A percentile compares a stretch with the other conserved stretches of the same genome.
phyloP scores from a whole-genome alignment of 176 grass and related monocot genomes.

The Alopecurus myosuroides region DNA sequence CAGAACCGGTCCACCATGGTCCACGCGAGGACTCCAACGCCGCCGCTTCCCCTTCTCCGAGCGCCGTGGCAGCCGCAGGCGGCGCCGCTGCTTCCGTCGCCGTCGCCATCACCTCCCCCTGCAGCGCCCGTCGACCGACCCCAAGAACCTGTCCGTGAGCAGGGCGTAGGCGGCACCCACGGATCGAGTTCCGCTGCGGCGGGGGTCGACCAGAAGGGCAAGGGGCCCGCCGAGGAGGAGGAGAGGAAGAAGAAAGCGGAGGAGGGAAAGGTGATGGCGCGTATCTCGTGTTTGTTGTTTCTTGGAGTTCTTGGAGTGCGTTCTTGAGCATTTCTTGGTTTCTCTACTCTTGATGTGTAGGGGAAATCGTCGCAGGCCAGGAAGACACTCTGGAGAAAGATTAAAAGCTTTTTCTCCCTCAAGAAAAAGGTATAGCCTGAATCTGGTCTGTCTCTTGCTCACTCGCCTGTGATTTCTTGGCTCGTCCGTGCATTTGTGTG shows the following conservation, averaged over 20 bases:
- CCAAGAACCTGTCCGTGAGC: background rate
- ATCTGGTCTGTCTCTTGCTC: background rate
- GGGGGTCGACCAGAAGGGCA: background rate
- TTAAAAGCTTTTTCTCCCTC: background rate
- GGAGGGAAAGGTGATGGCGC: background rate
- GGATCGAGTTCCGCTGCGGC: background rate
- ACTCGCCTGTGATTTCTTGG: background rate
- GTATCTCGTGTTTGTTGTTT: background rate
- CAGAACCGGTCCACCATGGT: background rate
- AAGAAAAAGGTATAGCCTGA: background rate
- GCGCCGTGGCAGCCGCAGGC: background rate
- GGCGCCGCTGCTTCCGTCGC: background rate
- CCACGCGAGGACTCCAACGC: background rate
- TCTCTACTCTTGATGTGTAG: background rate
- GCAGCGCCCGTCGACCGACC: background rate
- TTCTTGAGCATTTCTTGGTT: slow-evolving; percentile 17
- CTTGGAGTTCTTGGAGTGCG: background rate
- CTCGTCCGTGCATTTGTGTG: background rate
- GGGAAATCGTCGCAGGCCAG: too few species aligned
- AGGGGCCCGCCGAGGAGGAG: background rate
- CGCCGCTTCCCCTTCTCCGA: background rate
- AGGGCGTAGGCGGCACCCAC: background rate
- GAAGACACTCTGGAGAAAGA: background rate
- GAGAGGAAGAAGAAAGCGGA: background rate
- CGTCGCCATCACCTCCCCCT: background rate